Evolutionary conservation across 352 stramenopile genomes (phyloP).

Genomic region (Blastocystis sp.): DNA sequence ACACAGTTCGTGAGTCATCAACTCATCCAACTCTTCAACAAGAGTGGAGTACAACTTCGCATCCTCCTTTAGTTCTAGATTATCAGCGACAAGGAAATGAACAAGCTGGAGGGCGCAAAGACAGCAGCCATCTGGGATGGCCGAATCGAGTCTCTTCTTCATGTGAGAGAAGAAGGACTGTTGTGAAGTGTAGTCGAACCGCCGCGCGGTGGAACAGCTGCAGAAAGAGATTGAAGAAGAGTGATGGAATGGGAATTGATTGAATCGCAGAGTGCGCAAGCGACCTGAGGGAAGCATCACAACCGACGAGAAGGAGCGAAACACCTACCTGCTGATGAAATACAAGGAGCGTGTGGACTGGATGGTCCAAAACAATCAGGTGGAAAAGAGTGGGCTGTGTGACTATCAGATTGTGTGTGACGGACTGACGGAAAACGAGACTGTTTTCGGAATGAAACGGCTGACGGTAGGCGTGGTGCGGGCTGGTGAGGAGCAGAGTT

Average conservation of each 20-base stretch:
- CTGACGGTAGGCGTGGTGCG: background rate
- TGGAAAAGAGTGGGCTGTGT: background rate
- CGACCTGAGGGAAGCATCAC: slow-evolving; percentile 49
- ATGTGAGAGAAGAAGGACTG: background rate
- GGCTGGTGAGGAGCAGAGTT: slow-evolving; percentile 15
- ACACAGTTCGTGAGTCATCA: slow-evolving; percentile 29
- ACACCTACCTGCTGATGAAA: slow-evolving; percentile 29
- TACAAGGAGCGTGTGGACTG: slow-evolving; percentile 48
- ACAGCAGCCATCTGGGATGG: slow-evolving; percentile 25
- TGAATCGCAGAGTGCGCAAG: slow-evolving; percentile 4
- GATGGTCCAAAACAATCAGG: slow-evolving; percentile 40
- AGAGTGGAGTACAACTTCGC: slow-evolving; percentile 1
- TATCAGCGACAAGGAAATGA: slow-evolving; percentile 24
- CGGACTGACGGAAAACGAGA: slow-evolving; percentile 41
- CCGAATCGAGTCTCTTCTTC: slow-evolving; percentile 61
- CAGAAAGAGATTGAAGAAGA: slow-evolving; percentile 51
- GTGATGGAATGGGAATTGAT: background rate
- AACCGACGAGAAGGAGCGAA: slow-evolving; percentile 43
- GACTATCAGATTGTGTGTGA: slow-evolving; percentile 19
- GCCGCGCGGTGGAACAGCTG: background rate
- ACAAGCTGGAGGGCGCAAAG: slow-evolving; percentile 3
- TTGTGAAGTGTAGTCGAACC: background rate
- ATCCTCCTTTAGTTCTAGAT: slow-evolving; percentile 1
- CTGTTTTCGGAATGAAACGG: slow-evolving; percentile 37
- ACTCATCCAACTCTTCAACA: slow-evolving; percentile 39